These are phyloP conservation scores for Pythium scleroteichum DNA, from an alignment of 352 stramenopile species.

Conservation along the genomic window DNA sequence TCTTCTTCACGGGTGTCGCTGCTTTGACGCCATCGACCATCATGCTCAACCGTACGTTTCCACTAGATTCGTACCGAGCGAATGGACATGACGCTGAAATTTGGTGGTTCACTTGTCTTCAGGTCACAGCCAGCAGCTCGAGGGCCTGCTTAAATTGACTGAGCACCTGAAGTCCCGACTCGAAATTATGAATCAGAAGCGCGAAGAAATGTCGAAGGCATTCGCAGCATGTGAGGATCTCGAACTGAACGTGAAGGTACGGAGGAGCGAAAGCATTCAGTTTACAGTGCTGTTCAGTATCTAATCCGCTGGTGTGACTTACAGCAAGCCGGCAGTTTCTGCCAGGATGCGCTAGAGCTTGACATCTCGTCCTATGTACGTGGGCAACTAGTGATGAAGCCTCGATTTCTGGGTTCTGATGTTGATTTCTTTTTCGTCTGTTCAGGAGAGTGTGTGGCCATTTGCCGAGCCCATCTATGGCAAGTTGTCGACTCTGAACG, in stretches of 20 bases:
- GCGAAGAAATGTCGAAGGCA: constrained; percentile 69
- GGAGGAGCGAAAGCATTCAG: not conserved
- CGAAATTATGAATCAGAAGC: constrained; percentile 86
- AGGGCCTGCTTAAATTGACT: constrained; percentile 68
- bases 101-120: constrained; percentile 2
- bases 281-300: too few relatives aligned
- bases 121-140: constrained; percentile 85
- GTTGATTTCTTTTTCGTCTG: too few relatives aligned
- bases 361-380: constrained; percentile 71
- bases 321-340: constrained; percentile 75
- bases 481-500: constrained; percentile 66
- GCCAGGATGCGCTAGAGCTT: constrained; percentile 78
- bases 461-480: constrained; percentile 81
- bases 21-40: constrained; percentile 83
- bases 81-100: not conserved
- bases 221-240: constrained; percentile 72
- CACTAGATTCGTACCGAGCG: not conserved
- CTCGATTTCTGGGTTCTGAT: not conserved
- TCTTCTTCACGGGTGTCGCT: constrained; percentile 80
- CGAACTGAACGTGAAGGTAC: constrained; percentile 78
- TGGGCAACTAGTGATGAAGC: constrained; percentile 14
- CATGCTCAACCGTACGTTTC: constrained; percentile 78
- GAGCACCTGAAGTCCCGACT: constrained; percentile 82
- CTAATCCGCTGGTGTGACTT: not conserved
- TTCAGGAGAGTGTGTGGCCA: constrained; percentile 74